Evolutionary conservation across 169 alveolate genomes (phyloP).

Genomic region (Cyclospora cayetanensis): DNA sequence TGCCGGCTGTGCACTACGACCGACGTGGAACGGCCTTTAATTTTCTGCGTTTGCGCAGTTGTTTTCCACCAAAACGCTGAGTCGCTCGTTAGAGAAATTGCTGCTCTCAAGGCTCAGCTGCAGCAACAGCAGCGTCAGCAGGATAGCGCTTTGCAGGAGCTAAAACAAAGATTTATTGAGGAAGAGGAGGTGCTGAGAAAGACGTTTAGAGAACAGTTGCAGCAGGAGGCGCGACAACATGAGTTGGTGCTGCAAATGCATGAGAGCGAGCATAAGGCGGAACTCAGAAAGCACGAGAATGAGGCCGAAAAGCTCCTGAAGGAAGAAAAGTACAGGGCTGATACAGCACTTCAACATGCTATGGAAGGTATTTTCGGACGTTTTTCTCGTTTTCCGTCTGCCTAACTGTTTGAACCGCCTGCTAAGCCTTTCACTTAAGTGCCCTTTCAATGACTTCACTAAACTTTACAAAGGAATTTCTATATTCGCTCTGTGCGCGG

Average conservation of each 20-base stretch:
- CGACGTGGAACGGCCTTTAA: too few relatives aligned
- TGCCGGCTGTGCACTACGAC: too few relatives aligned
- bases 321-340: background rate
- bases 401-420: too few relatives aligned
- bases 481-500: too few relatives aligned
- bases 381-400: too few relatives aligned
- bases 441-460: too few relatives aligned
- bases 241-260: background rate
- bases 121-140: constrained; percentile 30
- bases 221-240: background rate
- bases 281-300: background rate
- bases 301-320: background rate
- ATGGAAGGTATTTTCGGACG: background rate
- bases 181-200: background rate
- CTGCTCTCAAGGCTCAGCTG: background rate
- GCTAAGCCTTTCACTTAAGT: too few relatives aligned
- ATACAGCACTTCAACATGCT: background rate
- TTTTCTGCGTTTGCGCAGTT: too few relatives aligned
- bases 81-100: background rate
- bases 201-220: background rate
- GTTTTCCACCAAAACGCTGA: too few relatives aligned
- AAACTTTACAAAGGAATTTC: too few relatives aligned
- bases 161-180: background rate
- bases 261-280: background rate
- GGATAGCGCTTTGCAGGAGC: background rate